Conservation (phyloP, 768 basidiomycete species). For the Pholiota conissans region DNA sequence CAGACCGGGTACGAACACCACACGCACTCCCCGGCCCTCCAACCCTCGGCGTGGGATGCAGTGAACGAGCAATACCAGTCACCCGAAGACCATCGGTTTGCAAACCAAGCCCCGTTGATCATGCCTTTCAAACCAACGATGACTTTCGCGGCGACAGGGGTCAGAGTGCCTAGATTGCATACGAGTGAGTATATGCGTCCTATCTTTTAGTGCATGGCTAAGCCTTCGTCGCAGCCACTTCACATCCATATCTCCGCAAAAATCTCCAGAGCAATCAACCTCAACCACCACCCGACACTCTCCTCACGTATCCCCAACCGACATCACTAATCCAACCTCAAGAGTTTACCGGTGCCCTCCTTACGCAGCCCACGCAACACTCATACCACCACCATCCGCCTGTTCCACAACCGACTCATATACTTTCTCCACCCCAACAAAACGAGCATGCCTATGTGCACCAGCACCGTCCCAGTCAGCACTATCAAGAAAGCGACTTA, state of each 20-base stretch:
- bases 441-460: background rate
- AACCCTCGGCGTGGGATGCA: constrained; percentile 14
- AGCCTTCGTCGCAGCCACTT: constrained; percentile 13
- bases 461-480: background rate
- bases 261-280: constrained; percentile 14
- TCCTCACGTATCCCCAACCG: background rate
- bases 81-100: constrained; percentile 11
- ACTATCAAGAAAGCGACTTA: constrained; percentile 5
- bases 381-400: background rate
- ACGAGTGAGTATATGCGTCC: constrained; percentile 10
- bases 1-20: constrained; percentile 2
- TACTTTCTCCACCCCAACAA: background rate
- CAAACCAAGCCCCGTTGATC: background rate
- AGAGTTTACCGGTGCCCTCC: background rate
- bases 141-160: background rate
- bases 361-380: constrained; percentile 12
- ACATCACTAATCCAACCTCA: constrained; percentile 4
- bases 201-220: background rate
- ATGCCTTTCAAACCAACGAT: background rate
- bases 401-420: background rate
- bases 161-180: constrained; percentile 11
- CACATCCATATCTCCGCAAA: constrained; percentile 25
- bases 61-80: constrained; percentile 19
- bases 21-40: background rate
- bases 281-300: constrained; percentile 7